phyloP scores from a whole-genome alignment of 208 protist genomes.

The Jaenimonas drosophilae region DNA sequence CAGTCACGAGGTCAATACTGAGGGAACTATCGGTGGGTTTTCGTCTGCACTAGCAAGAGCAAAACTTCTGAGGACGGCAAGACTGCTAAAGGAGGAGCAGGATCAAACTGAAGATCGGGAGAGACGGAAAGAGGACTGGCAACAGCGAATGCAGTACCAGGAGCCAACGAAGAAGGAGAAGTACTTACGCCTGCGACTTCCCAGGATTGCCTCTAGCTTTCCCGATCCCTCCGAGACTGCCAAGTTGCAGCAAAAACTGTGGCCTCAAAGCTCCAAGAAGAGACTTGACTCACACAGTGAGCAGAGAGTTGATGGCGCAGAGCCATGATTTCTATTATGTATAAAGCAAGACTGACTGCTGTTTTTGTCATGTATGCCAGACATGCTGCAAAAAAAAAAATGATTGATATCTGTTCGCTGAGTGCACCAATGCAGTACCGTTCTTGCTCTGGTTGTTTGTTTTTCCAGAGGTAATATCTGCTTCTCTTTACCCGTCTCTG shows the following conservation, averaged over 20 bases:
- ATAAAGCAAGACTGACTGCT: not conserved
- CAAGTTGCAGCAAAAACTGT: constrained; percentile 3
- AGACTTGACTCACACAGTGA: not conserved
- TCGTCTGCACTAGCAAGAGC: constrained; percentile 14
- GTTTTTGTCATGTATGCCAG: not conserved
- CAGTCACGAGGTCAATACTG: not conserved
- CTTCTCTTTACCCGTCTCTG: not conserved
- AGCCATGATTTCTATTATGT: not conserved
- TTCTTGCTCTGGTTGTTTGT: not conserved
- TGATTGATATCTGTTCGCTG: not conserved
- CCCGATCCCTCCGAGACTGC: not conserved
- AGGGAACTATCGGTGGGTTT: not conserved
- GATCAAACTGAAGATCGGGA: not conserved
- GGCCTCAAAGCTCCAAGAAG: not conserved
- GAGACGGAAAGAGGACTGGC: constrained; percentile 11
- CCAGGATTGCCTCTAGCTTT: constrained; percentile 1
- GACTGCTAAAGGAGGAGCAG: constrained; percentile 4
- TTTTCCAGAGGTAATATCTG: not conserved
- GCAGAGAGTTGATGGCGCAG: not conserved
- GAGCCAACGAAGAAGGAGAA: constrained; percentile 11
- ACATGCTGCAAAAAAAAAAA: constrained; percentile 1
- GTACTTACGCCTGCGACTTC: constrained; percentile 16
- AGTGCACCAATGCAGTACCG: not conserved
- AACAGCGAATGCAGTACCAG: constrained; percentile 2
- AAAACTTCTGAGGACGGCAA: constrained; percentile 9